These are phyloP conservation scores for Collybiopsis luxurians DNA, from an alignment of 768 basidiomycete species.

Conservation along the genomic window DNA sequence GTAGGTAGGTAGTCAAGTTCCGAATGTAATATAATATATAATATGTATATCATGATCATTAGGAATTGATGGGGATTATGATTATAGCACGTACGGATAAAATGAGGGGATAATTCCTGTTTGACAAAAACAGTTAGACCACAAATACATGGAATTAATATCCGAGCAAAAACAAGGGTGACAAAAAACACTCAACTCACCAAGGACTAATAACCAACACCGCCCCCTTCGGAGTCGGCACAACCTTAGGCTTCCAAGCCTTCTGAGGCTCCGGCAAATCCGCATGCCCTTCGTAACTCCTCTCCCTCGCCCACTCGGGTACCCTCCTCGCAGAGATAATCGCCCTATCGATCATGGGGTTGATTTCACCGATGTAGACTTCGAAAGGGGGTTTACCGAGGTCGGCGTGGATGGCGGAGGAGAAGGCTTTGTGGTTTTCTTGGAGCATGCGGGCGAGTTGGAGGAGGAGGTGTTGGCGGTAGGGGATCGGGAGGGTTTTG, in stretches of 20 bases:
- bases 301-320: constrained; percentile 20
- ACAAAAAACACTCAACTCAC: constrained; percentile 4
- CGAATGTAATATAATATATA: too few relatives aligned
- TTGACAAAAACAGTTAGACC: constrained; percentile 31
- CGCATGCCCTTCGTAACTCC: constrained; percentile 11
- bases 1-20: too few relatives aligned
- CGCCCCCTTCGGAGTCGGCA: constrained; percentile 21
- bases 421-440: constrained; percentile 20
- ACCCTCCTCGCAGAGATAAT: constrained; percentile 17
- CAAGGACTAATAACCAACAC: constrained; percentile 15
- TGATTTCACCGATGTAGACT: constrained; percentile 15
- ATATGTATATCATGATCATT: too few relatives aligned
- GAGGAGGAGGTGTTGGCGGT: constrained; percentile 21
- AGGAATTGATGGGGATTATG: too few relatives aligned
- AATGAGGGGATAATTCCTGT: constrained; percentile 60
- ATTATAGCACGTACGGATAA: too few relatives aligned
- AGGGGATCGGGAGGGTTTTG: constrained; percentile 19
- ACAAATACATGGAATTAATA: not conserved
- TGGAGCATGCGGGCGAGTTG: constrained; percentile 20
- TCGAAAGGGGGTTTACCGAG: constrained; percentile 20
- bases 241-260: constrained; percentile 18
- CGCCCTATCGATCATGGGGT: constrained; percentile 12
- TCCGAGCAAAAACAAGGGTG: not conserved
- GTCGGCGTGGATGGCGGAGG: constrained; percentile 15
- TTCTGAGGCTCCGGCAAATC: constrained; percentile 11